Evolutionary conservation across 768 basidiomycete species (phyloP).

Genomic region (Chalciporus pseudorubinellus): DNA sequence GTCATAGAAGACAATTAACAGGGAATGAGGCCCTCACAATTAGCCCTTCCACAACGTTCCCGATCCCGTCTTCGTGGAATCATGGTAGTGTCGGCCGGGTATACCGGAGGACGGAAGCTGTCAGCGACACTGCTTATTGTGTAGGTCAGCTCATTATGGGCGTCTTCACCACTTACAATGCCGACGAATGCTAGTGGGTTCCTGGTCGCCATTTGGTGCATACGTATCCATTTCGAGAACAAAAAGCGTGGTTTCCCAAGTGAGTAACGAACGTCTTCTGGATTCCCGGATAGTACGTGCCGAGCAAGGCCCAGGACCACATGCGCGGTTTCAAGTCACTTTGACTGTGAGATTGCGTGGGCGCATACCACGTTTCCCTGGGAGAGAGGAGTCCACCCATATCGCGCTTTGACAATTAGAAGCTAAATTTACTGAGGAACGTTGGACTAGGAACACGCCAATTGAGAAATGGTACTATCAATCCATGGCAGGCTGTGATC

Average conservation of each 20-base stretch:
- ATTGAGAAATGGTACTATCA: not conserved
- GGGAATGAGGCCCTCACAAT: constrained; percentile 3
- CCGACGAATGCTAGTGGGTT: not conserved
- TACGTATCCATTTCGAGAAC: constrained; percentile 15
- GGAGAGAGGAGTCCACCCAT: not conserved
- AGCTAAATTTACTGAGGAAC: not conserved
- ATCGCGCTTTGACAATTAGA: not conserved
- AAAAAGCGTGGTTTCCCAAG: constrained; percentile 15
- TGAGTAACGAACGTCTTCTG: not conserved
- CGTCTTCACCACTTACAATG: not conserved
- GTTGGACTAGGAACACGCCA: not conserved
- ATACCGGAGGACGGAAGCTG: constrained; percentile 2
- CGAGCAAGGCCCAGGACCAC: not conserved
- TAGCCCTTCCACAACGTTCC: not conserved
- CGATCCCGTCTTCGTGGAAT: too few relatives aligned
- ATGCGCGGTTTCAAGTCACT: not conserved
- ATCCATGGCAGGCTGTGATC: not conserved
- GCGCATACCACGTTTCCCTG: not conserved
- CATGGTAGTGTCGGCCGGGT: constrained; percentile 1
- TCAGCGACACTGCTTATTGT: constrained; percentile 19
- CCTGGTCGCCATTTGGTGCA: constrained; percentile 4
- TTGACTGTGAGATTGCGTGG: not conserved
- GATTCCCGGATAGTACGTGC: not conserved
- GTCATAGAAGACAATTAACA: constrained; percentile 15
- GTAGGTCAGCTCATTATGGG: not conserved